These are phyloP conservation scores for Didymella pinodella DNA, from an alignment of 2,329 filamentous ascomycete genomes.

Conservation along the genomic window DNA sequence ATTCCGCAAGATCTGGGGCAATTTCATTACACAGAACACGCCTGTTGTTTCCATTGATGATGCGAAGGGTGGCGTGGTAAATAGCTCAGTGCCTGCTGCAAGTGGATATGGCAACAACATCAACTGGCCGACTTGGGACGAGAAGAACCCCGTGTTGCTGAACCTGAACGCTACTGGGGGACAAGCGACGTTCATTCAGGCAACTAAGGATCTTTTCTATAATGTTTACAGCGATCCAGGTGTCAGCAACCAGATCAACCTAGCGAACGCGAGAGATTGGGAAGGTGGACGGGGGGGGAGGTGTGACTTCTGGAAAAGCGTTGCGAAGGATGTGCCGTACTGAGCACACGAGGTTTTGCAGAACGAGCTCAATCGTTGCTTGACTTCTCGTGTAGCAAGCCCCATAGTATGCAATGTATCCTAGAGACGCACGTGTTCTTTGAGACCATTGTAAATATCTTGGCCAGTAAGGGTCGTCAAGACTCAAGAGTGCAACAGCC, in stretches of 20 bases:
- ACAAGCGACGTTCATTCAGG: slow-evolving; percentile 23
- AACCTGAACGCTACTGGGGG: slow-evolving; percentile 46
- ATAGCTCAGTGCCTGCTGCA: slow-evolving; percentile 32
- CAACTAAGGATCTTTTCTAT: slow-evolving; percentile 39
- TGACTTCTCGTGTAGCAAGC: not conserved
- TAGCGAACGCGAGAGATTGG: slow-evolving; percentile 41
- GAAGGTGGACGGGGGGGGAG: slow-evolving; percentile 43
- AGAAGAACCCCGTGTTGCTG: slow-evolving; percentile 29
- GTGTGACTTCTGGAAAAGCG: slow-evolving; percentile 43
- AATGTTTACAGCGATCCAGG: slow-evolving; percentile 43
- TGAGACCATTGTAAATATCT: not conserved
- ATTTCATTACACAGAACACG: slow-evolving; percentile 38
- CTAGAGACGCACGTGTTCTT: not conserved
- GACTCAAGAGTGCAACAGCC: not conserved
- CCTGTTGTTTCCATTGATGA: slow-evolving; percentile 41
- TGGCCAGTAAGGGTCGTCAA: not conserved
- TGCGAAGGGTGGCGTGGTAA: slow-evolving; percentile 36
- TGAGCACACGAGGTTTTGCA: slow-evolving; percentile 4
- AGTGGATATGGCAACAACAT: slow-evolving; percentile 29
- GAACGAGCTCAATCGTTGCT: not conserved
- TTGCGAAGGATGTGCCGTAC: slow-evolving; percentile 38
- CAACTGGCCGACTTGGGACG: slow-evolving; percentile 41
- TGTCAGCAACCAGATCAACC: slow-evolving; percentile 39
- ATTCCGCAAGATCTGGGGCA: slow-evolving; percentile 47
- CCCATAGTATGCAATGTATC: not conserved